phyloP scores from a whole-genome alignment of 176 grass and related monocot species.

The Cymbopogon citratus region DNA sequence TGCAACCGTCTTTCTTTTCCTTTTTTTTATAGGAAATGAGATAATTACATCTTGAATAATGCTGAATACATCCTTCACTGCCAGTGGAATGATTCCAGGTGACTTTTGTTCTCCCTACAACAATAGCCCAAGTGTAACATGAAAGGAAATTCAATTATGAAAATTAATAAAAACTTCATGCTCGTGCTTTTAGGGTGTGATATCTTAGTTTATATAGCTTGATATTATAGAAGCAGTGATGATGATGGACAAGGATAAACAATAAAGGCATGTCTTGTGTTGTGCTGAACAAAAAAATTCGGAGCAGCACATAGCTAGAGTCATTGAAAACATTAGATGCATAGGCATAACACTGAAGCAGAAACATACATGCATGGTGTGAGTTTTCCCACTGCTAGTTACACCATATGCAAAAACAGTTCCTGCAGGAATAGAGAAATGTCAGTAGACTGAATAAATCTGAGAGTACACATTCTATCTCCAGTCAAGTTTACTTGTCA shows the following conservation, averaged over 20 bases:
- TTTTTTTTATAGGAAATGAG: neutral
- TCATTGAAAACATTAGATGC: neutral
- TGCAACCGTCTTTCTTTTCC: neutral
- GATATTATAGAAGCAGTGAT: neutral
- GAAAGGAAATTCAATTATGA: neutral
- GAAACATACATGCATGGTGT: slow-evolving; percentile 96
- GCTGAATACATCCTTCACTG: slow-evolving; percentile 98
- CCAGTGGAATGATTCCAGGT: slow-evolving; percentile 94
- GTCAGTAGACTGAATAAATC: slow-evolving; percentile 8
- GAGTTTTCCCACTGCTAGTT: slow-evolving; percentile 98
- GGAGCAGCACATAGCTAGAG: neutral
- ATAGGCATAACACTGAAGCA: neutral
- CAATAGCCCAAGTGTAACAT: slow-evolving; percentile 4
- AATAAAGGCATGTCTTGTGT: neutral
- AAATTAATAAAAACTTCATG: slow-evolving; percentile 3
- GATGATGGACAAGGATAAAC: slow-evolving; percentile 6
- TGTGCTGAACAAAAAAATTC: slow-evolving; percentile 15
- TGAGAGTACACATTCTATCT: neutral
- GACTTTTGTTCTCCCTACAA: slow-evolving; percentile 95
- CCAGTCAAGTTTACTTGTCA: neutral
- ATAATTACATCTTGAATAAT: slow-evolving; percentile 96
- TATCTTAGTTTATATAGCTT: neutral
- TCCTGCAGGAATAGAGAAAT: slow-evolving; percentile 45
- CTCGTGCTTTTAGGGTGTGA: neutral
- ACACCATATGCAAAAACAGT: slow-evolving; percentile 99